Evolutionary conservation across 305 asterid genomes (phyloP).

Genomic region (Fraxinus albicans): DNA sequence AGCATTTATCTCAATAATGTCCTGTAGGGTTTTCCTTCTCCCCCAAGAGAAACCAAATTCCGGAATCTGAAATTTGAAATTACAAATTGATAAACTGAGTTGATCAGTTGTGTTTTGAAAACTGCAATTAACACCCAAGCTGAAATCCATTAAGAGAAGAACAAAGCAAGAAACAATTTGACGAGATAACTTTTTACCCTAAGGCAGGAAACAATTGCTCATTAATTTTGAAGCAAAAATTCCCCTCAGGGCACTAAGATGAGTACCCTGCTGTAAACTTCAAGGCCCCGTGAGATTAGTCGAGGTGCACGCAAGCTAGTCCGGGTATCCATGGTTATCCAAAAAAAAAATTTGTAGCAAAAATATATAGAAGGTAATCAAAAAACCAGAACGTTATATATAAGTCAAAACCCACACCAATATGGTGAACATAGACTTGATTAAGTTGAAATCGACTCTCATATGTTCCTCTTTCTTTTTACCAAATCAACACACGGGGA

Average conservation of each 20-base stretch:
- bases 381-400: background rate
- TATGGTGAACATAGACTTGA: background rate
- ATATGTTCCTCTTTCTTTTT: background rate
- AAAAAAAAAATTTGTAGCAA: background rate
- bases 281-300: no score
- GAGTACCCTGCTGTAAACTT: no score
- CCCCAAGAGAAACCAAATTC: conserved; percentile 11
- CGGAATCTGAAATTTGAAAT: conserved; percentile 11
- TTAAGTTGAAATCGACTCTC: background rate
- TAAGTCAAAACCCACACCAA: background rate
- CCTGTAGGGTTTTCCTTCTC: background rate
- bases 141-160: background rate
- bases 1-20: conserved; percentile 33
- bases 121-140: background rate
- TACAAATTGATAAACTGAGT: background rate
- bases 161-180: background rate
- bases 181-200: background rate
- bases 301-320: no score
- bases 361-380: background rate
- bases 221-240: background rate
- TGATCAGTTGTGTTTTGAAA: background rate
- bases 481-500: background rate
- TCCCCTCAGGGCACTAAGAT: no score
- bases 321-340: no score
- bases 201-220: background rate